Evolutionary conservation across 108 stramenopile genomes (phyloP).

Genomic region (Cyclotella kingstonii): DNA sequence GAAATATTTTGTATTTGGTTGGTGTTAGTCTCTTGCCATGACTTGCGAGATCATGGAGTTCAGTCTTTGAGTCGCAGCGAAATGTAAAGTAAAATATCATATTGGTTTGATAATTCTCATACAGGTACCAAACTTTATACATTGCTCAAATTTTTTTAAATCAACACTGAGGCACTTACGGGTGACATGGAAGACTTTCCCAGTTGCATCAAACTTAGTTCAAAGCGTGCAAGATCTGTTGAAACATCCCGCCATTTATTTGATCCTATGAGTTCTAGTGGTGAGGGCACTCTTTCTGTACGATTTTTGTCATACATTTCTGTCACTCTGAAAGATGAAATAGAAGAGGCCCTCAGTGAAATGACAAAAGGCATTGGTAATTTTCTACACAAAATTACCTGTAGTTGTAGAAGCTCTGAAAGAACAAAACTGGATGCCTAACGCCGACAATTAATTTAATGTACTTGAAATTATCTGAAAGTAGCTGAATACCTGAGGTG

Average conservation of each 20-base stretch:
- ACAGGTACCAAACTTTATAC: too few relatives aligned
- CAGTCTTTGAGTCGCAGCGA: too few relatives aligned
- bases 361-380: too few relatives aligned
- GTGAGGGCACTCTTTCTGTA: conserved; percentile 16
- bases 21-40: conserved; percentile 16
- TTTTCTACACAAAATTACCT: not conserved
- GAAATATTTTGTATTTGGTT: conserved; percentile 16
- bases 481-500: conserved; percentile 18
- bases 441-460: conserved; percentile 34
- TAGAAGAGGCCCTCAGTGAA: conserved; percentile 8
- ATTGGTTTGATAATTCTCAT: too few relatives aligned
- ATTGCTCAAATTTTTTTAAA: not conserved
- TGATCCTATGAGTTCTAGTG: conserved; percentile 19
- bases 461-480: conserved; percentile 8
- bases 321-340: conserved; percentile 21
- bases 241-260: conserved; percentile 39
- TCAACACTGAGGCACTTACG: not conserved
- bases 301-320: conserved; percentile 22
- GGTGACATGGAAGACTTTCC: conserved; percentile 29
- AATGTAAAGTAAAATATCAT: too few relatives aligned
- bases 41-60: conserved; percentile 2
- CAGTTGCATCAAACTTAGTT: conserved; percentile 33
- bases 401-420: conserved; percentile 48
- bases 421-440: conserved; percentile 39
- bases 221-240: conserved; percentile 35